A percentile compares a stretch with the other conserved stretches of the same genome.
These are phyloP conservation scores for Heterobasidion irregulare DNA, from an alignment of 1,284 basidiomycete genomes.

Conservation along the genomic window DNA sequence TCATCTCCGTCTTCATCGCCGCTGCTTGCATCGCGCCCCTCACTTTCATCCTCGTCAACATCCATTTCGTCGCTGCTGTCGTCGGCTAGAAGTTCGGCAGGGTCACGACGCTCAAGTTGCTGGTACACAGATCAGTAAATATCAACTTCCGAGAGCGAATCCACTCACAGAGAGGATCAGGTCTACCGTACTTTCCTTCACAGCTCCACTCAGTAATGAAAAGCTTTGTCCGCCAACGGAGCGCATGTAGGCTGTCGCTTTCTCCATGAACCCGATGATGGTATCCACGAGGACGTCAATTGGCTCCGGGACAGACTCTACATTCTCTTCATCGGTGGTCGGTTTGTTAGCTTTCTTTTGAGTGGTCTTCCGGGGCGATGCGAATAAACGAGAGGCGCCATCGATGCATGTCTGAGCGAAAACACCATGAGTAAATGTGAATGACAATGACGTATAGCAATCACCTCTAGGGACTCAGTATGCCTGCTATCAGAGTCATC, in stretches of 20 bases:
- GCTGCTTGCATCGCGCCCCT: constrained; percentile 32
- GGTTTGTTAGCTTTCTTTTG: constrained; percentile 7
- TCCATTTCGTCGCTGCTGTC: constrained; percentile 33
- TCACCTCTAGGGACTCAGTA: constrained; percentile 57
- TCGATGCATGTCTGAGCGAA: constrained; percentile 41
- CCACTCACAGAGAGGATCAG: constrained; percentile 73
- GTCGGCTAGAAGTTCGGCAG: constrained; percentile 42
- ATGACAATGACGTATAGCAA: constrained; percentile 6
- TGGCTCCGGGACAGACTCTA: constrained; percentile 39
- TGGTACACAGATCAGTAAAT: constrained; percentile 21
- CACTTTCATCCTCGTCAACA: constrained; percentile 30
- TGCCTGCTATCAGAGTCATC: constrained; percentile 42
- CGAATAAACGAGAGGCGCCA: constrained; percentile 44
- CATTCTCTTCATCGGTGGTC: constrained; percentile 29
- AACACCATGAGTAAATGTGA: not conserved
- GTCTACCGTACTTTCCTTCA: constrained; percentile 73
- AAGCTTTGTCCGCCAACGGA: constrained; percentile 81
- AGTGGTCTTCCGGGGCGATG: constrained; percentile 13
- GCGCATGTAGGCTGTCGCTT: constrained; percentile 77
- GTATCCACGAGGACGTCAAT: constrained; percentile 85
- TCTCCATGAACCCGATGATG: constrained; percentile 85
- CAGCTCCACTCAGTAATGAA: constrained; percentile 60
- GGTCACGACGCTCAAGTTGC: constrained; percentile 76
- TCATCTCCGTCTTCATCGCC: constrained; percentile 25
- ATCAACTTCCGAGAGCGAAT: not conserved